A percentile compares a stretch with the other conserved stretches of the same genome.
These are phyloP conservation scores for Fusarium tricinctum DNA, from an alignment of 2,329 filamentous ascomycete genomes.

Conservation along the genomic window DNA sequence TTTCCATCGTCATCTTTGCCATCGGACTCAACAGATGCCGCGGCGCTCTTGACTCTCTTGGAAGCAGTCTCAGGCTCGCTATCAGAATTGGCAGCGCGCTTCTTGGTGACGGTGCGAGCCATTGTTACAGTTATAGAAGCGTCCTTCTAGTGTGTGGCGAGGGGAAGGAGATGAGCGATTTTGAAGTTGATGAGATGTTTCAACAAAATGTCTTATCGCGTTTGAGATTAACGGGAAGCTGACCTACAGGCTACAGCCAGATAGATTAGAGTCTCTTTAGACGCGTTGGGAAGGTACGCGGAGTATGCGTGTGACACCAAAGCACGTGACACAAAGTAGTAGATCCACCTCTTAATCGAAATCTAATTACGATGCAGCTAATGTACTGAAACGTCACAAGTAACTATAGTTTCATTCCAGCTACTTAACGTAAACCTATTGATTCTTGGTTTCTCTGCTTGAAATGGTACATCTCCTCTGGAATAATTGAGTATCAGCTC, in stretches of 20 bases:
- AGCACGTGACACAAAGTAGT: constrained; percentile 40
- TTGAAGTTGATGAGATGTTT: constrained; percentile 3
- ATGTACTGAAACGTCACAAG: neutral
- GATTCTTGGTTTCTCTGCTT: neutral
- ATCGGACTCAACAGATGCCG: constrained; percentile 42
- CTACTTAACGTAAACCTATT: neutral
- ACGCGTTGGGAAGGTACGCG: constrained; percentile 39
- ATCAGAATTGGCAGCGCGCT: constrained; percentile 55
- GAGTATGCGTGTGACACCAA: constrained; percentile 41
- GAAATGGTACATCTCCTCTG: neutral
- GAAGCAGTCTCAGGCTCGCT: constrained; percentile 50
- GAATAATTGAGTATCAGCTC: neutral
- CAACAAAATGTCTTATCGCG: constrained; percentile 1
- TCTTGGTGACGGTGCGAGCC: constrained; percentile 48
- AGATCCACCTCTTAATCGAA: neutral
- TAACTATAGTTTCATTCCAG: constrained; percentile 3
- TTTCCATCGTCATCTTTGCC: constrained; percentile 63
- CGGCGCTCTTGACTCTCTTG: constrained; percentile 60
- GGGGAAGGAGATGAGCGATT: neutral
- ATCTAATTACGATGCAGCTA: neutral
- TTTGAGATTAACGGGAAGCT: constrained; percentile 19
- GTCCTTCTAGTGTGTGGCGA: neutral
- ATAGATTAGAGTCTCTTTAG: constrained; percentile 3
- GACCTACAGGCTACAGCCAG: too few species aligned
- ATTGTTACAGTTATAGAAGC: constrained; percentile 1